Conservation (phyloP, 2,329 filamentous ascomycete genomes). For the Ustilaginoidea virens region DNA sequence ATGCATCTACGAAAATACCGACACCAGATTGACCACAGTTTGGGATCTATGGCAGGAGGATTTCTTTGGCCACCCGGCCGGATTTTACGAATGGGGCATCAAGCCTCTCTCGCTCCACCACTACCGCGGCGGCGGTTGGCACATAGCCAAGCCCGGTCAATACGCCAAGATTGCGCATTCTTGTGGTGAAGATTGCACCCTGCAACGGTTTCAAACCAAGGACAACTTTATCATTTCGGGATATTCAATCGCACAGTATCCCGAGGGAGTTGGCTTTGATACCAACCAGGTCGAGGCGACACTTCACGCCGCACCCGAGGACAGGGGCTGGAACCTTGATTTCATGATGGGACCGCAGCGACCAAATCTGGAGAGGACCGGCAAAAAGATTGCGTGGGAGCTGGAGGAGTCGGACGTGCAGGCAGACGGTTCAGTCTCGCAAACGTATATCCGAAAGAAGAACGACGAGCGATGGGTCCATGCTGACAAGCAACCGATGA, state of each 20-base stretch:
- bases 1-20: conserved; percentile 48
- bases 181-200: conserved; percentile 44
- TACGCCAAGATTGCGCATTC: conserved; percentile 41
- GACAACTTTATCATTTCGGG: conserved; percentile 42
- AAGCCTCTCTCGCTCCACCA: conserved; percentile 47
- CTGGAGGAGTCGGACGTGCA: conserved; percentile 32
- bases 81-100: conserved; percentile 48
- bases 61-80: conserved; percentile 42
- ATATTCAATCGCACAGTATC: conserved; percentile 44
- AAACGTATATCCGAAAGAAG: conserved; percentile 36
- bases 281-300: conserved; percentile 36
- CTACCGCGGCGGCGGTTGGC: conserved; percentile 46
- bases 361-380: conserved; percentile 29
- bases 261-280: conserved; percentile 32
- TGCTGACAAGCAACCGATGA: conserved; percentile 30
- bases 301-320: conserved; percentile 30
- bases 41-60: conserved; percentile 47
- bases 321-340: conserved; percentile 34
- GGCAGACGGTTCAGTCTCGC: conserved; percentile 32
- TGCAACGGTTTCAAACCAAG: conserved; percentile 39
- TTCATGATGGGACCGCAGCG: conserved; percentile 35
- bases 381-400: conserved; percentile 38
- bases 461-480: conserved; percentile 38
- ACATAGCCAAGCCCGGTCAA: conserved; percentile 35
- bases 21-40: conserved; percentile 39